Evolutionary conservation across 192 early-diverging fungal species (phyloP), one percentile per base, ranked within the genome.

Genomic region (Ambispora gerdemannii): DNA sequence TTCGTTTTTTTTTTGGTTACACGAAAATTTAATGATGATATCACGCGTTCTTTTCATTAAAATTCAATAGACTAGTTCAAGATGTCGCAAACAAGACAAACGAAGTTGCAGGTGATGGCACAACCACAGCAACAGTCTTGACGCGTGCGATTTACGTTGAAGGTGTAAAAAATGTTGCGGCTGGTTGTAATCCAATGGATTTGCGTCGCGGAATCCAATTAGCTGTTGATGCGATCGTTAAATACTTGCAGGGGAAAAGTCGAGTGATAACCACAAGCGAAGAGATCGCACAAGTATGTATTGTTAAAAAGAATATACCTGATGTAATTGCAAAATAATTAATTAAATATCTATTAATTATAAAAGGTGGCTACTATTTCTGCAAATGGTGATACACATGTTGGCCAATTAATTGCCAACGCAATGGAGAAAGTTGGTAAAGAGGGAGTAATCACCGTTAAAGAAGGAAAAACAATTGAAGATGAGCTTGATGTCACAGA

Each of bases 341-440:
- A 20, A 20, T 31, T 59, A 17, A 51, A 50, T 30, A 53, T 30
- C 10, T n/a, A 2, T 68, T 52, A 1, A 59, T 50, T n/a, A n/a
- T n/a, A 33, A 27, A 55, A 80, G 78, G 84, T 87, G 50, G 98
- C 95, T 43, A 96, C 98, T 65, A 99, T 98, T 83, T 98, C 96
- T 34, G 98, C 98, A 67, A 99, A 99, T 80, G 98, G 98, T 76
- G 98, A 99, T 84, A 89, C 88, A 70, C 92, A 96, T 74, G 92
- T 99, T 35, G 98, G 98, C 68, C 80, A 87, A 63, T 78, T 98
- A 82, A 95, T 99, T 84, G 96, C 98, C 59, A 92, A 93, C 72
- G 98, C 98, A 34, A 99, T 99, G 98, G 96, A 99, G 83, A 98
- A 98, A 89, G 98, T 99, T 70, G 98, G 98, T 71, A 99, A 99